phyloP scores from a whole-genome alignment of 1,284 basidiomycete species.

The Cystobasidium slooffiae region DNA sequence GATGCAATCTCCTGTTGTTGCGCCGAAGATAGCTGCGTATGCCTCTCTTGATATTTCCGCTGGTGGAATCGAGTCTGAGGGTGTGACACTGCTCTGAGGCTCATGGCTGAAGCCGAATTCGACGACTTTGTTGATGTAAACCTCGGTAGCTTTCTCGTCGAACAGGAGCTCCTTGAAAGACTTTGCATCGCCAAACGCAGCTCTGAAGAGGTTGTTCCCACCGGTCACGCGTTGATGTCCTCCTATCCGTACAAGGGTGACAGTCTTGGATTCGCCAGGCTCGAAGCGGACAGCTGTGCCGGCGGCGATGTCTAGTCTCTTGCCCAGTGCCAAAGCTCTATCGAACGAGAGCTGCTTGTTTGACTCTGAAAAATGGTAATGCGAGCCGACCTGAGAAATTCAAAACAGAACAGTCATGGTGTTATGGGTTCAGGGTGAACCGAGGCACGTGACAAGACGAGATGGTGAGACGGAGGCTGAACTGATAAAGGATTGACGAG shows the following conservation, averaged over 20 bases:
- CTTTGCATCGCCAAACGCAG: slow-evolving; percentile 60
- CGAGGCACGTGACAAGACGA: background rate
- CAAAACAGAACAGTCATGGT: background rate
- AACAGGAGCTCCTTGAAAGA: slow-evolving; percentile 1
- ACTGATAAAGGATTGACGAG: background rate
- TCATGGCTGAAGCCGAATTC: slow-evolving; percentile 56
- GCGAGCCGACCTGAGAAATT: slow-evolving; percentile 73
- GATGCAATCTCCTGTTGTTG: slow-evolving; percentile 87
- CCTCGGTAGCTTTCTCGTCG: background rate
- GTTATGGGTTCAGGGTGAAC: background rate
- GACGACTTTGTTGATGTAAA: slow-evolving; percentile 28
- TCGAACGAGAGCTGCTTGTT: slow-evolving; percentile 84
- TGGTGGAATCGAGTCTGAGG: slow-evolving; percentile 10
- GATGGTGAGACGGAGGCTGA: background rate
- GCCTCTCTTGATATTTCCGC: slow-evolving; percentile 48
- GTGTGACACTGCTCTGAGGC: slow-evolving; percentile 50
- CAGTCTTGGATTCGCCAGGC: slow-evolving; percentile 84
- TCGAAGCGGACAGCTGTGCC: slow-evolving; percentile 97
- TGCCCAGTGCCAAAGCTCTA: slow-evolving; percentile 77
- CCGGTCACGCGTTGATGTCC: slow-evolving; percentile 75
- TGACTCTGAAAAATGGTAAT: slow-evolving; percentile 88
- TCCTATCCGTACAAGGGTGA: slow-evolving; percentile 78
- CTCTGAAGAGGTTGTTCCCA: slow-evolving; percentile 76
- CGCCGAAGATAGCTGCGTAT: slow-evolving; percentile 92
- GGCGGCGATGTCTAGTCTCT: slow-evolving; percentile 85